Base-by-base conservation (phyloP, 1,139 yeast species). In the Zygosaccharomyces pseudobailii region DNA sequence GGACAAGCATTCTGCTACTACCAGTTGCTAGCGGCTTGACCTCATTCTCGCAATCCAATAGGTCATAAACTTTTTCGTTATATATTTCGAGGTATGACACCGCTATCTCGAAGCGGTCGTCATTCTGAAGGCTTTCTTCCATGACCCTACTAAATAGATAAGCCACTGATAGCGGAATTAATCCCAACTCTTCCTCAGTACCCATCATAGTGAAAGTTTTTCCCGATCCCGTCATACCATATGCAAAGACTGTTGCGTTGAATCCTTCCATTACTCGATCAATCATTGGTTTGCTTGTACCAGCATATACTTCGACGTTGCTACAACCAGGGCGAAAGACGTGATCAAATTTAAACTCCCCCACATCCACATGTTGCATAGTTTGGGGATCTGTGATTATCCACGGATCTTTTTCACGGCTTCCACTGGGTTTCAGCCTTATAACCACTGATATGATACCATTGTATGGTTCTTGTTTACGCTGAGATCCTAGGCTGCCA, bases 211-310 rank as follows among this genome's bases (percentile, higher is more conserved):
- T 61, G 62, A 80, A 85, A 0, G 97, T 90, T 65, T 90, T 90
- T 28, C 97, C 97, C 1, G 96, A 87, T 0, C 97, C 97, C 0
- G 97, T 88, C 90, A 87, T 87, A 42, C 96, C 95, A 62, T 89
- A 88, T 2, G 96, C 96, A 66, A 90, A 88, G 0, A 90, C 82
- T 0, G 96, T 90, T 7, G 92, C 95, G 61, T 89, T 88, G 64
- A 72, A 90, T 0, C 96, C 96, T 31, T 83, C 82, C 54, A 88
- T 71, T 49, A 87, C 82, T 52, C 82, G 79, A 23, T 74, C 69
- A 2, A 90, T 82, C 37, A 88, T 71, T 2, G 79, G 80, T 27
- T 75, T 70, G 37, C 89, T 90, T 1, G 84, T 72, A 19, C 68
- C 68, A 27, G 71, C 70, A 62, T 86, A 90, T 2, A 90, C 87